Evolutionary conservation across 805 yeast species (phyloP), one percentile per base, ranked within the genome.

Genomic region (Lachancea sp.): DNA sequence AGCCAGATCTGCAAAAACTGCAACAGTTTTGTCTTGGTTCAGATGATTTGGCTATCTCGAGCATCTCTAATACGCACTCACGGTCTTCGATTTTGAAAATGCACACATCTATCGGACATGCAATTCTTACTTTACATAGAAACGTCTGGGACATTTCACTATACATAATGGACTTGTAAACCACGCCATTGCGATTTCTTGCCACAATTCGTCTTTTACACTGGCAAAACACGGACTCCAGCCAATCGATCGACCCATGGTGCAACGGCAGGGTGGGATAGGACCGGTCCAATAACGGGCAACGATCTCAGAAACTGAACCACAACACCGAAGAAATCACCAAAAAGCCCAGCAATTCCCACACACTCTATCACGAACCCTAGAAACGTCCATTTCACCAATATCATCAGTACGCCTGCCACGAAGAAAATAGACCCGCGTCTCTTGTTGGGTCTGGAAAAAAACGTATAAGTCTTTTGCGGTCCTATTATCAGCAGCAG

Each of bases 291-390:
- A 49, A 93, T 80, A 48, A 85, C 62, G 2, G 99, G 99, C 55
- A 91, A 65, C 5, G 95, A 83, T 63, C 97, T 75, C 57, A 91
- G 72, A 59, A 93, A 91, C 53, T 86, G 84, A 11, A 91, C 77
- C 38, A 93, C 81, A 11, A 95, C 86, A 20, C 95, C 88, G 58
- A 91, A 85, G 65, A 93, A 90, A 66, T 93, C 98, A 31, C 89
- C 99, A 67, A 93, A 91, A 31, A 91, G 70, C 7, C 87, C 90
- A 49, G 91, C 66, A 20, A 91, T 87, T n/a, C 99, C 99, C 50
- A 90, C 69, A 41, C 83, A 77, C 63, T 91, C 99, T 33, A 91
- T 68, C 1, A 82, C 61, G 58, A 93, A 91, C 8, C 99, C 99
- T 20, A 82, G 56, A 59, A 93, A 85, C 1, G 97, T 79, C 68